These are phyloP conservation scores for Fusarium sp. DNA, from an alignment of 2,329 filamentous ascomycete genomes.

Conservation along the genomic window DNA sequence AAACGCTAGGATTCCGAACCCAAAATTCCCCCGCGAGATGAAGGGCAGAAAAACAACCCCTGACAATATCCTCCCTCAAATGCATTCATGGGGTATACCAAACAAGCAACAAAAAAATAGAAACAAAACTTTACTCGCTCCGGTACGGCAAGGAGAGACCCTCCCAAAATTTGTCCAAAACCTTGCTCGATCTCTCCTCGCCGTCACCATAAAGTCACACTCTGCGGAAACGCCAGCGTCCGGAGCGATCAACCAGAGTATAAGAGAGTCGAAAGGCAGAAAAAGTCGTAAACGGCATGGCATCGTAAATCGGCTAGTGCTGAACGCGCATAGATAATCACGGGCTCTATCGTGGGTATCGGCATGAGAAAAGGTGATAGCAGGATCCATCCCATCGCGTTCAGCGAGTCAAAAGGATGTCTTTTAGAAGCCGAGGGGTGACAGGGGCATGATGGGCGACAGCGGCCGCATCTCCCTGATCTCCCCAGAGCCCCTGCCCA, in stretches of 20 bases:
- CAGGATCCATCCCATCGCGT: neutral
- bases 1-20: conserved; percentile 29
- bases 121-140: conserved; percentile 20
- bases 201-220: conserved; percentile 19
- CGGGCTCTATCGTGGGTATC: conserved; percentile 18
- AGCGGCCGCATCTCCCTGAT: conserved; percentile 64
- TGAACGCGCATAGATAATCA: conserved; percentile 30
- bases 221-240: conserved; percentile 26
- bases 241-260: conserved; percentile 20
- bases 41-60: conserved; percentile 16
- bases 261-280: conserved; percentile 26
- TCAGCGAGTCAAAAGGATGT: conserved; percentile 13
- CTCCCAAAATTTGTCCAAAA: conserved; percentile 1
- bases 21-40: conserved; percentile 9
- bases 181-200: conserved; percentile 15
- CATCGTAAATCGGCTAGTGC: conserved; percentile 45
- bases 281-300: conserved; percentile 48
- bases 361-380: conserved; percentile 6
- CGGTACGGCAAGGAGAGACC: conserved; percentile 7
- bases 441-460: conserved; percentile 74
- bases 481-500: conserved; percentile 49
- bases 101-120: conserved; percentile 33
- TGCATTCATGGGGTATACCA: conserved; percentile 40
- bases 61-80: conserved; percentile 33
- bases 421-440: conserved; percentile 67